Base-by-base conservation (phyloP, 495 filamentous ascomycete species). In the Paragyromitra xinjiangensis region DNA sequence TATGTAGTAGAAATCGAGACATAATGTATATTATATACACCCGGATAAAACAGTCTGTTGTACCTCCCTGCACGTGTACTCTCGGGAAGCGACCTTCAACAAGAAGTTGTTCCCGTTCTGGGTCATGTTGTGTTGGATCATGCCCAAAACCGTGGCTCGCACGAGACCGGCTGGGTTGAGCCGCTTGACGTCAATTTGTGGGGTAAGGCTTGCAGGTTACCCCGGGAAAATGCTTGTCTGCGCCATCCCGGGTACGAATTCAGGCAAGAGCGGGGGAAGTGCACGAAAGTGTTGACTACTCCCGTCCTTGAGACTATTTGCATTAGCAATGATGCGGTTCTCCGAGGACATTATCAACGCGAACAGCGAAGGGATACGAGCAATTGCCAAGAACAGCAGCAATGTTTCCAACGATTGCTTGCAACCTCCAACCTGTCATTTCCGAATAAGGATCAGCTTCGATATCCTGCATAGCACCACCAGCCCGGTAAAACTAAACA, bases 161-260 rank as follows among this genome's bases (percentile, higher is more conserved):
- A 62, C 61, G 59, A 14, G 19, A 19, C 42, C 11, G 45, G 12
- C 50, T 56, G 51, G 19, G 45, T 67, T 65, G 40, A 66, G 63
- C 51, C 51, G 39, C 70, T 64, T 70, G 68, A 70, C 73, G 58
- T 71, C 68, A 65, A 73, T 71, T 55, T 72, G 73, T 76, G 73
- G 73, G 69, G 74, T 58, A 73, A 16, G 45, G 50, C 50, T 44
- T 72, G 67, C 37, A 76, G 44, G 66, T 29, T 75, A 70, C 45
- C 71, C 72, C 56, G 64, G 72, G 72, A 63, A 65, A 72, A 77
- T 73, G 68, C 68, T 73, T 72, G 74, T 77, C 69, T 72, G 29
- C 42, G 74, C 69, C 74, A 59, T 66, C 45, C 50, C 51, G 29
- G 61, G 69, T 37, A 66, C 53, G 40, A 61, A 37, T 73, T 77